Evolutionary conservation across 768 basidiomycete species (phyloP).

Genomic region (Jaapia argillacea): DNA sequence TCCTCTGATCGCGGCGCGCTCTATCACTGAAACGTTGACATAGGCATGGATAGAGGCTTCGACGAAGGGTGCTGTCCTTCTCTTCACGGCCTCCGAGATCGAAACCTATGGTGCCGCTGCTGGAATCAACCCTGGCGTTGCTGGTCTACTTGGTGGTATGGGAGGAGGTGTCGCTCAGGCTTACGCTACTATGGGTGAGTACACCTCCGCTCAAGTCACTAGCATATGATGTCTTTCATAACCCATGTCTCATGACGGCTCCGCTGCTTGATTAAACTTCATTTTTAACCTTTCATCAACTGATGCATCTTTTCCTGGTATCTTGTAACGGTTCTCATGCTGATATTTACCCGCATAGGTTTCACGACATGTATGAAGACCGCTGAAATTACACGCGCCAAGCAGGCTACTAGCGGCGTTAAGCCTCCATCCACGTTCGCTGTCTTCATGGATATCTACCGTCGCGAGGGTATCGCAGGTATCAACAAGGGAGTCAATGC

Average conservation of each 20-base stretch:
- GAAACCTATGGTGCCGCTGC: conserved; percentile 55
- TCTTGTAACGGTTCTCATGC: too few species aligned
- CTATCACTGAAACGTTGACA: conserved; percentile 2
- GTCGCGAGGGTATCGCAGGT: conserved; percentile 85
- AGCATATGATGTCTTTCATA: too few species aligned
- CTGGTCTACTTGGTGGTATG: conserved; percentile 94
- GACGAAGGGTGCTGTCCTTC: conserved; percentile 92
- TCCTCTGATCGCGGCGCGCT: conserved; percentile 1
- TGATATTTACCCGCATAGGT: conserved; percentile 36
- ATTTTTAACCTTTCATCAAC: too few species aligned
- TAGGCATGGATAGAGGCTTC: conserved; percentile 99
- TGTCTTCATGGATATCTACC: conserved; percentile 91
- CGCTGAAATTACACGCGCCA: conserved; percentile 92
- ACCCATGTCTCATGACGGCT: too few species aligned
- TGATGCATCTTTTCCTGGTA: too few species aligned
- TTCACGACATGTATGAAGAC: conserved; percentile 99
- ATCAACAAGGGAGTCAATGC: conserved; percentile 99
- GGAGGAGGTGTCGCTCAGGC: conserved; percentile 96
- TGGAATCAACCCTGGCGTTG: conserved; percentile 71
- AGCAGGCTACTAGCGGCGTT: conserved; percentile 75
- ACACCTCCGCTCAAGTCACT: neutral
- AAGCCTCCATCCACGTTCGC: conserved; percentile 90
- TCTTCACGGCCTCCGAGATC: conserved; percentile 95
- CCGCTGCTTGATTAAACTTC: too few species aligned
- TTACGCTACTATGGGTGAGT: conserved; percentile 98